A percentile compares a stretch with the other conserved stretches of the same genome.
Conservation (phyloP, 805 yeast species). For the Lachancea waltii region DNA sequence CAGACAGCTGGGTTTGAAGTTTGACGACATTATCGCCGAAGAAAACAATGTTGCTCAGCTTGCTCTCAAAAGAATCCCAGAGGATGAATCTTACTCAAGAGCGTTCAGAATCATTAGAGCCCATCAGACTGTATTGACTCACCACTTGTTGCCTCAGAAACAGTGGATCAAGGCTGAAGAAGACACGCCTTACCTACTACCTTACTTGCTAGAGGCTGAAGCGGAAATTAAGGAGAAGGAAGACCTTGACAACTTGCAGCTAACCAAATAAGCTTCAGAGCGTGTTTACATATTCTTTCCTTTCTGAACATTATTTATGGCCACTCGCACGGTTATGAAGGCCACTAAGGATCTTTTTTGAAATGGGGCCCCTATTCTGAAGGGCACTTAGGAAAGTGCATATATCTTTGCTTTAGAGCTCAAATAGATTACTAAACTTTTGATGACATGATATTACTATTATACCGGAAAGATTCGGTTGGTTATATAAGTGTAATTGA, state of each 20-base stretch:
- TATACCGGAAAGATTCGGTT: too few relatives aligned
- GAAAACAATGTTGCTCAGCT: constrained; percentile 82
- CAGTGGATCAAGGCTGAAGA: constrained; percentile 76
- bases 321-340: not conserved
- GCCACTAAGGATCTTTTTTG: not conserved
- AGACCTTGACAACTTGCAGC: constrained; percentile 73
- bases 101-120: constrained; percentile 89
- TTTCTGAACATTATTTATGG: not conserved
- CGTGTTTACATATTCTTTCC: constrained; percentile 1
- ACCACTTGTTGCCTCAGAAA: constrained; percentile 74
- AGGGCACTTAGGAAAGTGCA: not conserved
- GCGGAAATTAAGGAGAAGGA: constrained; percentile 83
- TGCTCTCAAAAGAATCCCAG: constrained; percentile 83
- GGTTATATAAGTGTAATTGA: too few relatives aligned
- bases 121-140: constrained; percentile 78
- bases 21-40: constrained; percentile 82
- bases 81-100: constrained; percentile 80
- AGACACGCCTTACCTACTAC: constrained; percentile 75
- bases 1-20: constrained; percentile 89
- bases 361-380: not conserved
- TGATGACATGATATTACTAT: not conserved
- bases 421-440: not conserved
- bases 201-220: constrained; percentile 90
- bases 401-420: not conserved
- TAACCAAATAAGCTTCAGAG: constrained; percentile 19